Evolutionary conservation across 139 green algal species (phyloP).

Genomic region (Coelastrella sp.): DNA sequence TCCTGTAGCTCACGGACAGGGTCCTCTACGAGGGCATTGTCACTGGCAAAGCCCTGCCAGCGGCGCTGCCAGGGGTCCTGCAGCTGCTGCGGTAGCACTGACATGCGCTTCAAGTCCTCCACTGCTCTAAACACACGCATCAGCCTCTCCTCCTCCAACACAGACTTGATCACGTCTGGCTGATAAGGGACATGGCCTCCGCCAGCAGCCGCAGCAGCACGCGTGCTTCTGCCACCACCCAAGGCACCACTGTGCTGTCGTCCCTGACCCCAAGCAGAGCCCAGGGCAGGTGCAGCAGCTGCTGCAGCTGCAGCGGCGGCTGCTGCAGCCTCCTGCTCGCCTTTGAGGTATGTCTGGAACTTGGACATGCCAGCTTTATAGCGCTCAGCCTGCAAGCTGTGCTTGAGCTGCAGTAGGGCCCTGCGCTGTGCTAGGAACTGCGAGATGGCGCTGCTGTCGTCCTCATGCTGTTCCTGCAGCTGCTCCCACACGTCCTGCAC

Average conservation of each 20-base stretch:
- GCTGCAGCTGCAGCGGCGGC: constrained; percentile 11
- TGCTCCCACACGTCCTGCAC: neutral
- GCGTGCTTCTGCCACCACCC: constrained; percentile 10
- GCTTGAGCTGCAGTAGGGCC: constrained; percentile 22
- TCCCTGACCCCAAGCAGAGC: neutral
- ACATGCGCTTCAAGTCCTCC: constrained; percentile 79
- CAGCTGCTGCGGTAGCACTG: constrained; percentile 66
- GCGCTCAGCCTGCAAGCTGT: constrained; percentile 1
- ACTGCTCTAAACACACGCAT: constrained; percentile 77
- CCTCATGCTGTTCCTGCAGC: constrained; percentile 24
- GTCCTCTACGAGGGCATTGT: constrained; percentile 74
- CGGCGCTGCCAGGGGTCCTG: constrained; percentile 64
- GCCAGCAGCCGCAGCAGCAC: neutral
- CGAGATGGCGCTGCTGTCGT: neutral
- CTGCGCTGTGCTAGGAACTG: constrained; percentile 20
- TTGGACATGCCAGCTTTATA: constrained; percentile 13
- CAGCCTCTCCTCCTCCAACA: constrained; percentile 83
- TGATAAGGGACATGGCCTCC: neutral
- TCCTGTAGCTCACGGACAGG: constrained; percentile 67
- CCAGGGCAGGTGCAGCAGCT: neutral
- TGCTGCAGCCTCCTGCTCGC: constrained; percentile 9
- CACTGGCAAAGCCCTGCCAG: constrained; percentile 62
- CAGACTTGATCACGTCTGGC: constrained; percentile 34
- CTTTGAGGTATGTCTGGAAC: constrained; percentile 24
- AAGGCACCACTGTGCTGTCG: neutral